Percentiles rank a stretch among this genome's conserved stretches.
phyloP scores from a whole-genome alignment of 2,329 filamentous ascomycete species.

The Orbilia oligospora region DNA sequence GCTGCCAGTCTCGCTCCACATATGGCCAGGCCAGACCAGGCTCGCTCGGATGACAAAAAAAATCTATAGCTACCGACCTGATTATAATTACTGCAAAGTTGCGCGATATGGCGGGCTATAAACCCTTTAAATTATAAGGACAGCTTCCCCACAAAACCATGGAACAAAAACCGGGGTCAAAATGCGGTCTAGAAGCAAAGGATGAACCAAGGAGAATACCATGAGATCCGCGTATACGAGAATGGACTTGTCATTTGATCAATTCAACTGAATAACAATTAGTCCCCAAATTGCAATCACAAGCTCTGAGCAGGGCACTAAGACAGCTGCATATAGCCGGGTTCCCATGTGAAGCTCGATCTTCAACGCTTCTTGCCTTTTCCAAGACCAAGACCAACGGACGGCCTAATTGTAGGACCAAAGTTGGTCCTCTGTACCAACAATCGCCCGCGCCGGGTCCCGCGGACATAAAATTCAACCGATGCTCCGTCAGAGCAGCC shows the following conservation, averaged over 20 bases:
- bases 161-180: conserved; percentile 1
- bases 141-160: conserved; percentile 41
- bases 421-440: not conserved
- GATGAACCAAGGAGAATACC: conserved; percentile 8
- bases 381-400: conserved; percentile 20
- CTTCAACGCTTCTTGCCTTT: conserved; percentile 40
- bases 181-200: not conserved
- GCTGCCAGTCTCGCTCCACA: not conserved
- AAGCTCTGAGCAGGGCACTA: conserved; percentile 28
- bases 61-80: too few species aligned
- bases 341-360: conserved; percentile 52
- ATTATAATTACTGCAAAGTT: conserved; percentile 1
- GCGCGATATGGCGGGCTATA: conserved; percentile 30
- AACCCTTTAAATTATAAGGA: conserved; percentile 31
- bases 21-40: not conserved
- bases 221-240: not conserved
- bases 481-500: not conserved
- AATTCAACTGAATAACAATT: conserved; percentile 18
- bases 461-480: conserved; percentile 41
- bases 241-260: not conserved
- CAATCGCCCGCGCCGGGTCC: conserved; percentile 17
- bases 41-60: not conserved
- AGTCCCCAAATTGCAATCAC: conserved; percentile 43
- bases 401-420: conserved; percentile 35
- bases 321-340: conserved; percentile 40